These are phyloP conservation scores for Periconia digitata DNA, from an alignment of 2,329 filamentous ascomycete species.

Conservation along the genomic window DNA sequence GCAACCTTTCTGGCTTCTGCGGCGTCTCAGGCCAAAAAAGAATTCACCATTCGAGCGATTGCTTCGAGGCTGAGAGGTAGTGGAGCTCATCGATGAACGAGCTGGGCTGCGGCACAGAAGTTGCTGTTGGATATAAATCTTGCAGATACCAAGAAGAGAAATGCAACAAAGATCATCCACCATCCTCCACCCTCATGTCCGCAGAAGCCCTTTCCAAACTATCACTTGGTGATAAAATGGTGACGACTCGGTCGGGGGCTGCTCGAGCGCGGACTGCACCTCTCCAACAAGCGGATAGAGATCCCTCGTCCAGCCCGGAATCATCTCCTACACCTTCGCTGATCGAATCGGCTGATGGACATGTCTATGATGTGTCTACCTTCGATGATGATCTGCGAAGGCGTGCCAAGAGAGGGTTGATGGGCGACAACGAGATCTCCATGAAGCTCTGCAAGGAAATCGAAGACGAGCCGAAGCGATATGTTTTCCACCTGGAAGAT, in stretches of 20 bases:
- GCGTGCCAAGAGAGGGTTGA: conserved; percentile 32
- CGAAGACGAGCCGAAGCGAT: conserved; percentile 26
- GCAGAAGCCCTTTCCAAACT: conserved; percentile 40
- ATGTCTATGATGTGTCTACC: conserved; percentile 37
- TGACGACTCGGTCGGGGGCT: conserved; percentile 40
- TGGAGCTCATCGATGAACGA: conserved; percentile 24
- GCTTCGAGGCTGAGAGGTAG: conserved; percentile 24
- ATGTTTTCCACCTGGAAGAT: conserved; percentile 39
- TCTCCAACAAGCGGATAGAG: conserved; percentile 10
- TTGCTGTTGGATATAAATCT: conserved; percentile 39
- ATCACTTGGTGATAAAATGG: conserved; percentile 40
- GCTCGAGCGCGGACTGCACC: conserved; percentile 29
- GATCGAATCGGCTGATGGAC: conserved; percentile 36
- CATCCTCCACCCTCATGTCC: conserved; percentile 33
- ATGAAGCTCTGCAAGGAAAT: conserved; percentile 39
- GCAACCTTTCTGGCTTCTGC: conserved; percentile 28
- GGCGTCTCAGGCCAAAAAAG: conserved; percentile 35
- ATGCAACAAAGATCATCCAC: conserved; percentile 15
- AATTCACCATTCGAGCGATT: conserved; percentile 35
- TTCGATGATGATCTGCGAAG: conserved; percentile 35
- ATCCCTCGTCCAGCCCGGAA: conserved; percentile 20
- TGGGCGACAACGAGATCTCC: conserved; percentile 35
- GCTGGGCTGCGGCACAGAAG: conserved; percentile 32
- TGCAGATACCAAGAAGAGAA: conserved; percentile 11
- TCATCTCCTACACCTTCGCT: conserved; percentile 33